Evolutionary conservation across 352 stramenopile species (phyloP).

Genomic region (Globisporangium perplexum): DNA sequence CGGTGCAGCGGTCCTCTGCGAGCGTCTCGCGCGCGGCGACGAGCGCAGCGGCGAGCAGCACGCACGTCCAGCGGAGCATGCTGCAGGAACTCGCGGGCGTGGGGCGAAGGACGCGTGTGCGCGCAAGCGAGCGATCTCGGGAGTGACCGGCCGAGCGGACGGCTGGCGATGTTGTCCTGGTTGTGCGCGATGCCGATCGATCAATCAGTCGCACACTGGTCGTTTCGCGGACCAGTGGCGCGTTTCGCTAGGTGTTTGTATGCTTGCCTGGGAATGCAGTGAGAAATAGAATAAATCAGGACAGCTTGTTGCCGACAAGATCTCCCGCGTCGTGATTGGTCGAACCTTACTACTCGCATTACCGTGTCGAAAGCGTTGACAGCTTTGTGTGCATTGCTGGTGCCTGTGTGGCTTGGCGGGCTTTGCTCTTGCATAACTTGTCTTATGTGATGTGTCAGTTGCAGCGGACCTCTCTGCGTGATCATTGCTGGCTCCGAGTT

Average conservation of each 20-base stretch:
- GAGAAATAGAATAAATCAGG: background rate
- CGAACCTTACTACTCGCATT: background rate
- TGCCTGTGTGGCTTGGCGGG: too few species aligned
- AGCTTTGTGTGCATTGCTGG: background rate
- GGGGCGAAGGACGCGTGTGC: background rate
- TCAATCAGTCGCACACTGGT: too few species aligned
- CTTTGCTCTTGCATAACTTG: too few species aligned
- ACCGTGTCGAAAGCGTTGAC: background rate
- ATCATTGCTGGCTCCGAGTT: too few species aligned
- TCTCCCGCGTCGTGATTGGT: background rate
- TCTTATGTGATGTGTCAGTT: too few species aligned
- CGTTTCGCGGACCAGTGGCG: background rate
- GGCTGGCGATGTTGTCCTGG: too few species aligned
- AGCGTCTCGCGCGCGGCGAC: slow-evolving; percentile 9
- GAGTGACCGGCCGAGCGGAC: slow-evolving; percentile 6
- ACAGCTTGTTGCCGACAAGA: background rate
- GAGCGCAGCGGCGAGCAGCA: slow-evolving; percentile 15
- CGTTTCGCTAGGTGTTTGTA: background rate
- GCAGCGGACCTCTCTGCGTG: too few species aligned
- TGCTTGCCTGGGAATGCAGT: background rate
- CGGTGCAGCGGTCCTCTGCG: slow-evolving; percentile 64
- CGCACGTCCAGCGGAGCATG: slow-evolving; percentile 8
- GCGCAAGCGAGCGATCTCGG: background rate
- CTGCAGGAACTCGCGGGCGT: background rate
- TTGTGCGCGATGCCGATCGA: background rate